Conservation (phyloP, 2,329 filamentous ascomycete species). For the Tolypocladium cylindrosporum region DNA sequence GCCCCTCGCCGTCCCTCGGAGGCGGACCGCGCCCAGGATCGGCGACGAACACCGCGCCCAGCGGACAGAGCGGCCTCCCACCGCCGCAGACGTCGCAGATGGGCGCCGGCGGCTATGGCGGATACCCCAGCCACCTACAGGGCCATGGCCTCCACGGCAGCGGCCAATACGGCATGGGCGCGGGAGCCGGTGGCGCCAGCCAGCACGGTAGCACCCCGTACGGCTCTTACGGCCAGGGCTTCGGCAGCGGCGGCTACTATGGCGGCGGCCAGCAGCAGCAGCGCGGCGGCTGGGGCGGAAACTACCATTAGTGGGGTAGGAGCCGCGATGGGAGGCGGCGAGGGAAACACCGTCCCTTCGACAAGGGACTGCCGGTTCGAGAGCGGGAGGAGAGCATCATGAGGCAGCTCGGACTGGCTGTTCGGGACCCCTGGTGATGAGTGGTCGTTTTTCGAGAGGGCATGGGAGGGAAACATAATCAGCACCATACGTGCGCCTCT, state of each 20-base stretch:
- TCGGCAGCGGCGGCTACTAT: constrained; percentile 38
- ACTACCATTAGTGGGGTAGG: constrained; percentile 41
- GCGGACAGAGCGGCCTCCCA: constrained; percentile 41
- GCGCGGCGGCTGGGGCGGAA: constrained; percentile 48
- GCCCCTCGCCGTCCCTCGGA: constrained; percentile 46
- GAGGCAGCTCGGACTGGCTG: constrained; percentile 7
- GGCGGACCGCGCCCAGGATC: constrained; percentile 47
- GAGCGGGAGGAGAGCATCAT: constrained; percentile 7
- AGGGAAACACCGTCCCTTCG: constrained; percentile 3
- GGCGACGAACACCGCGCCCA: constrained; percentile 42
- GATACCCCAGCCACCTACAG: constrained; percentile 45
- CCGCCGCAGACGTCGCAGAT: constrained; percentile 47
- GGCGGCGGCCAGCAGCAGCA: constrained; percentile 25
- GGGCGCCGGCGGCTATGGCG: constrained; percentile 39
- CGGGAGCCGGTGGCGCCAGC: constrained; percentile 32
- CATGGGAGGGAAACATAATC: constrained; percentile 19
- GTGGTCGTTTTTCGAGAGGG: constrained; percentile 9
- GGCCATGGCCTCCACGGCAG: constrained; percentile 43
- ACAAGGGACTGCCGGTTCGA: constrained; percentile 2
- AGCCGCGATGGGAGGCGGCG: constrained; percentile 15
- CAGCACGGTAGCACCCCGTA: constrained; percentile 45
- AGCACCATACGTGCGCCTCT: constrained; percentile 15
- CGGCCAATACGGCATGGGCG: constrained; percentile 45
- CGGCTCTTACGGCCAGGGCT: constrained; percentile 40
- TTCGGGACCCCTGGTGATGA: constrained; percentile 3